These are phyloP conservation scores for Suillus lakei DNA, from an alignment of 768 basidiomycete genomes.

Conservation along the genomic window DNA sequence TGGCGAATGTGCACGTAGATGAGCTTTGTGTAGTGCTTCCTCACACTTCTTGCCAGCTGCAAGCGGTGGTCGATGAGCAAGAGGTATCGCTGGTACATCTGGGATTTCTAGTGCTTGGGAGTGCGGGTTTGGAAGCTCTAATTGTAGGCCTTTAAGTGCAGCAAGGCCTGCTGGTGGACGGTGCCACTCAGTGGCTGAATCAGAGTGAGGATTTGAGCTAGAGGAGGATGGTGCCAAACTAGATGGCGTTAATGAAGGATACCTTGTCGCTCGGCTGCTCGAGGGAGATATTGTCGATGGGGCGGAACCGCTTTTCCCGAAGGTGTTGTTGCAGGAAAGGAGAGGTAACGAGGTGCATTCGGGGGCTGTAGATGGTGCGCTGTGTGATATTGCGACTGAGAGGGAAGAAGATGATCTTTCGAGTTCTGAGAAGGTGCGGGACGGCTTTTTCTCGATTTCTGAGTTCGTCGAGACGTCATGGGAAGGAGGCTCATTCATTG, in stretches of 20 bases:
- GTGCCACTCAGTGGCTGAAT: conserved; percentile 27
- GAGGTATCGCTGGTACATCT: neutral
- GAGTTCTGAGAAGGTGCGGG: neutral
- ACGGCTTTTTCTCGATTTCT: neutral
- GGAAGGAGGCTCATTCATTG: neutral
- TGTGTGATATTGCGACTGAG: neutral
- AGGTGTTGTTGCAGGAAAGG: conserved; percentile 29
- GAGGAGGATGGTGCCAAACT: conserved; percentile 16
- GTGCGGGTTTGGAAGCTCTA: conserved; percentile 27
- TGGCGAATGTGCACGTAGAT: conserved; percentile 22
- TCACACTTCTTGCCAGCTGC: neutral
- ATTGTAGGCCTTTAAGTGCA: conserved; percentile 18
- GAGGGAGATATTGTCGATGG: conserved; percentile 22
- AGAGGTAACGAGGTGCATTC: conserved; percentile 16
- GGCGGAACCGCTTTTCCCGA: conserved; percentile 29
- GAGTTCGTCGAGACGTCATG: neutral
- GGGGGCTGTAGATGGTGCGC: conserved; percentile 19
- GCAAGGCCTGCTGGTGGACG: conserved; percentile 29
- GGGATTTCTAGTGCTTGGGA: conserved; percentile 12
- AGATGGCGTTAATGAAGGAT: conserved; percentile 31
- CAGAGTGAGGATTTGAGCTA: conserved; percentile 13
- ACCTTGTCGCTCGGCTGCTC: conserved; percentile 27
- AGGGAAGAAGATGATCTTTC: neutral
- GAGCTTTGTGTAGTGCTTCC: conserved; percentile 14
- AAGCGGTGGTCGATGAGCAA: neutral